Base-by-base conservation (phyloP, 2,329 filamentous ascomycete species). In the Lomentospora prolificans region DNA sequence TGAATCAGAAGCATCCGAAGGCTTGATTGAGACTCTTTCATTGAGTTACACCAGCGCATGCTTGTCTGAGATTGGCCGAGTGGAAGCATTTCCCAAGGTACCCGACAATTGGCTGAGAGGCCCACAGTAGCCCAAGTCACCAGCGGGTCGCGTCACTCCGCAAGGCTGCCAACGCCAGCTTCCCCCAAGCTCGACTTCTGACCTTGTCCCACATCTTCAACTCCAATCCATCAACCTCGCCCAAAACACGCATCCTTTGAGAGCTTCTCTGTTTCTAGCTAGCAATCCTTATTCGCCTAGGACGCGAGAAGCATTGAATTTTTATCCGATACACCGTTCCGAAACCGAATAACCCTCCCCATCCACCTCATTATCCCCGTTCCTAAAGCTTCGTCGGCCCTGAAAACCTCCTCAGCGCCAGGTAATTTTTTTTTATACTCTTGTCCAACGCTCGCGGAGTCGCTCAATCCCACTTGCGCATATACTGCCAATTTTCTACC, bases 81-180 rank as follows among this genome's bases (percentile, higher is more conserved):
- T 46, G 41, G 41, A 48, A 25, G 17, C 17, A 22, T 5, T 22
- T n/a, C n/a, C n/a, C 44, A 7, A 3, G 44, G 44, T 48, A 48
- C 44, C 24, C 24, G 3, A 4, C 19, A 22, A 25, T 48, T 22
- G 17, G 6, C 44, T 25, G 1, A 3, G 44, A 22, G 22, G 3
- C 19, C 17, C 44, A 48, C 12, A 25, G 10, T 48, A 10, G 22
- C 17, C 44, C 7, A 48, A 48, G 44, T 48, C 44, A 27, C 44
- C 44, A 19, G 10, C 17, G 12, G 24, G 44, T 25, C 44, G 44
- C 44, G 44, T 48, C 44, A 48, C 44, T 48, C 17, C 44, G 44
- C 44, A 48, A 48, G 44, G 44, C 44, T 48, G 22, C 44, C 44
- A 48, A 48, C 44, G 17, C 17, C 44, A 48, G 44, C 44, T 48